These are phyloP conservation scores for Fusarium sp. DNA, from an alignment of 2,329 filamentous ascomycete species.

Conservation along the genomic window DNA sequence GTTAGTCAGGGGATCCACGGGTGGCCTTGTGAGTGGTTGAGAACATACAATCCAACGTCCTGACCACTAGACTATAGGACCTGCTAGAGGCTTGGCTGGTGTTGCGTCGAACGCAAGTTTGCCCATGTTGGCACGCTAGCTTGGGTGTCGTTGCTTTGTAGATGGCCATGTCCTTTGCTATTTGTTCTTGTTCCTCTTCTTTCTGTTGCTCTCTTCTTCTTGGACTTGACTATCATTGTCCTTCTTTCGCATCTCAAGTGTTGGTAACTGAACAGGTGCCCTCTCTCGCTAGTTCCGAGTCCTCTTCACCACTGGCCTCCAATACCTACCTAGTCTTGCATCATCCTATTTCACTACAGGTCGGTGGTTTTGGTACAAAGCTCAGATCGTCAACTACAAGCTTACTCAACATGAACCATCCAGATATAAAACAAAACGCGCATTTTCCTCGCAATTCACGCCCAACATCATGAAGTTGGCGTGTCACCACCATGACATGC, in stretches of 20 bases:
- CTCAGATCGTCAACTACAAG: not conserved
- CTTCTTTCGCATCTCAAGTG: not conserved
- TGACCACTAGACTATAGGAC: not conserved
- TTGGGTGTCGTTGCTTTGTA: not conserved
- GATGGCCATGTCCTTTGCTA: not conserved
- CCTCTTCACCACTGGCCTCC: not conserved
- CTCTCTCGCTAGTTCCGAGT: not conserved
- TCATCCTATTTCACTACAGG: too few relatives aligned
- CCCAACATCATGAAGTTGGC: not conserved
- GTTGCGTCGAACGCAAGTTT: not conserved
- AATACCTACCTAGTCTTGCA: too few relatives aligned
- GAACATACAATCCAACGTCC: not conserved
- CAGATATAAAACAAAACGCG: not conserved
- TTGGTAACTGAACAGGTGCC: not conserved
- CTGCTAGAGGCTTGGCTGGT: not conserved
- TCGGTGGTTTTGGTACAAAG: not conserved
- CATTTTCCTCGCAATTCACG: not conserved
- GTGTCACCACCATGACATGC: conserved; percentile 22
- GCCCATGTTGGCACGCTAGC: not conserved
- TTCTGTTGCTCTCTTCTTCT: not conserved
- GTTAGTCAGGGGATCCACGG: not conserved
- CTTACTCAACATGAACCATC: not conserved
- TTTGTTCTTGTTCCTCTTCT: not conserved
- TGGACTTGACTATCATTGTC: not conserved
- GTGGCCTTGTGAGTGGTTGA: not conserved